These are phyloP conservation scores for Fennellomyces sp. DNA, from an alignment of 371 early-diverging fungal species.

Conservation along the genomic window DNA sequence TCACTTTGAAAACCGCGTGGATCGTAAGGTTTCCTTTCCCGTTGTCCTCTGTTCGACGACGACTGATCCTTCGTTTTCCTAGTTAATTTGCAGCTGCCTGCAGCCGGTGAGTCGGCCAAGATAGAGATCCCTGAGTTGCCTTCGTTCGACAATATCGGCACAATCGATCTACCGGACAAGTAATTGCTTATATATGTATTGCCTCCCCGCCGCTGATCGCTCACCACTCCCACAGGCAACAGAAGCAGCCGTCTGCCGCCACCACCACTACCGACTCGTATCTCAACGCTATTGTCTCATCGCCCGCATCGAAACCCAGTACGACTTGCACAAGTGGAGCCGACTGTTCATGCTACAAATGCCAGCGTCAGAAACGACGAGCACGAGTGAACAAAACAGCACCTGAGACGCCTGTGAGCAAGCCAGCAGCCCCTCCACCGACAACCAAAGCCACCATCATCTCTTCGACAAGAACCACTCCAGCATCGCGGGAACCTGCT, in stretches of 20 bases:
- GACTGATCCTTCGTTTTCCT: constrained; percentile 6
- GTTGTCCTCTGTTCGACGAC: not conserved
- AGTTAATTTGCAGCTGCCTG: constrained; percentile 38
- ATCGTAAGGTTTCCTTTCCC: constrained; percentile 22
- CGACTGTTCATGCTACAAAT: constrained; percentile 46
- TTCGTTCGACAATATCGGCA: not conserved
- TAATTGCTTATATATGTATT: too few species aligned
- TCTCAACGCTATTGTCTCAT: constrained; percentile 25
- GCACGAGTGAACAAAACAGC: constrained; percentile 14
- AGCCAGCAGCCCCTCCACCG: constrained; percentile 3
- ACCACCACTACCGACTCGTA: constrained; percentile 20
- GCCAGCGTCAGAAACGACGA: constrained; percentile 48
- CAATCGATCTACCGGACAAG: not conserved
- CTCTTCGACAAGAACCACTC: not conserved
- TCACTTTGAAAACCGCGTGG: constrained; percentile 40
- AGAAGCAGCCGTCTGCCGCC: too few species aligned
- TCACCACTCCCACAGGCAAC: too few species aligned
- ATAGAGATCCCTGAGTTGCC: constrained; percentile 25
- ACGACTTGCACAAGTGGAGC: constrained; percentile 1
- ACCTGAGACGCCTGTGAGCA: constrained; percentile 2
- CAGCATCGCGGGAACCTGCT: not conserved
- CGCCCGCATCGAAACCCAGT: constrained; percentile 7
- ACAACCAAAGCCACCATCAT: not conserved
- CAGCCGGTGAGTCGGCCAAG: constrained; percentile 36
- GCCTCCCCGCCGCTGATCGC: too few species aligned